Evolutionary conservation across 331 rosid species (phyloP).

Genomic region (Stylosanthes scabra): DNA sequence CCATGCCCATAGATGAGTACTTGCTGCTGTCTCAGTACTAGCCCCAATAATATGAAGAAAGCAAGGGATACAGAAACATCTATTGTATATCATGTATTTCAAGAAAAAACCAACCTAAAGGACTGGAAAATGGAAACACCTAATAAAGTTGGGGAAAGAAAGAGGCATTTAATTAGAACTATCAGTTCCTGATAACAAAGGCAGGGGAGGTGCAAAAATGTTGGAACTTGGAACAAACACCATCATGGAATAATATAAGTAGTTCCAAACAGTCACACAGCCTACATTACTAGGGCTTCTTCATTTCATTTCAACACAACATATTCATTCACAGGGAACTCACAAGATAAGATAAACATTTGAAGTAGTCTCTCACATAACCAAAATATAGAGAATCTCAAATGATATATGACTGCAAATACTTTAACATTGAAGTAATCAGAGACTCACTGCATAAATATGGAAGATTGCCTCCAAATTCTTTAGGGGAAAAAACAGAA

Average conservation of each 20-base stretch:
- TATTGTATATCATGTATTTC: conserved; percentile 6
- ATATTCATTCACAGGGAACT: neutral
- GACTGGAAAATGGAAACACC: neutral
- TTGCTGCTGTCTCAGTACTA: conserved; percentile 5
- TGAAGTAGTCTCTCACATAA: too few species aligned
- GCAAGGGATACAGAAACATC: conserved; percentile 5
- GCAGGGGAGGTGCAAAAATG: too few species aligned
- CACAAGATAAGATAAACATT: neutral
- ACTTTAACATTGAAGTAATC: conserved; percentile 15
- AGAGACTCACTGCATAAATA: neutral
- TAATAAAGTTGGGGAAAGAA: too few species aligned
- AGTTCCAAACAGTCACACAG: neutral
- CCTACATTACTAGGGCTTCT: too few species aligned
- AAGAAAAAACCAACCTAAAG: too few species aligned
- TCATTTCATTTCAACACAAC: too few species aligned
- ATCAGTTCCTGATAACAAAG: too few species aligned
- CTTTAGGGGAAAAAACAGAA: neutral
- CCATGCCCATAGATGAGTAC: neutral
- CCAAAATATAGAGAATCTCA: too few species aligned
- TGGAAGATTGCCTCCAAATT: neutral
- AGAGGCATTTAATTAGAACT: too few species aligned
- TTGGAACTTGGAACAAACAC: neutral
- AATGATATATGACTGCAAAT: conserved; percentile 8
- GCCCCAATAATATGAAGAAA: neutral
- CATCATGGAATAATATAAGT: neutral